phyloP scores from a whole-genome alignment of 225 moss, liverwort and hornwort species.

The Anthoceros angustus region DNA sequence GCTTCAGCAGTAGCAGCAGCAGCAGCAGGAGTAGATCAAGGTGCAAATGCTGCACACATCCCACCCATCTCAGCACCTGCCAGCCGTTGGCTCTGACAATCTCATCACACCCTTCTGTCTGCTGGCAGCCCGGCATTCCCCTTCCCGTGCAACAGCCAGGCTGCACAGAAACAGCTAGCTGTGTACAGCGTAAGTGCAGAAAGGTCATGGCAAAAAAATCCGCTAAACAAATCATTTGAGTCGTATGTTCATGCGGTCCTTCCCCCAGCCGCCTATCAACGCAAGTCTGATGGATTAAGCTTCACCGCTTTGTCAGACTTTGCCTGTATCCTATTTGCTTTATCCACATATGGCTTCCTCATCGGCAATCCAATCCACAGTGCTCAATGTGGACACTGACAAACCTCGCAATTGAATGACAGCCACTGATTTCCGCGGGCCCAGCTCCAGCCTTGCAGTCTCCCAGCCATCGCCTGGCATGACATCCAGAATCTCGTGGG shows the following conservation, averaged over 20 bases:
- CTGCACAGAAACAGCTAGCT: not conserved
- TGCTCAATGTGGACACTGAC: not conserved
- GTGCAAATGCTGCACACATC: not conserved
- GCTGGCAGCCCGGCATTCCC: not conserved
- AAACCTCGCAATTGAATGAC: not conserved
- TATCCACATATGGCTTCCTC: not conserved
- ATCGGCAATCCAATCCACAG: not conserved
- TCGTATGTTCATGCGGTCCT: conserved; percentile 4
- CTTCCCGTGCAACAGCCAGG: not conserved
- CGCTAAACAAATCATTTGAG: conserved; percentile 5
- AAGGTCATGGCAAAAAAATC: conserved; percentile 4
- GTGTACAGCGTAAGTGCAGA: conserved; percentile 2
- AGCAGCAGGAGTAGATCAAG: too few relatives aligned
- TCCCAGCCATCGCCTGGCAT: not conserved
- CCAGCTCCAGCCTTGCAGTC: not conserved
- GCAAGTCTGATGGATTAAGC: not conserved
- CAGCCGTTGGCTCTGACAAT: not conserved
- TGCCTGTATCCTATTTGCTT: not conserved
- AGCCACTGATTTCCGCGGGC: not conserved
- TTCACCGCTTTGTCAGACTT: not conserved
- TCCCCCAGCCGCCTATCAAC: not conserved
- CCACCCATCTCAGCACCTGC: not conserved
- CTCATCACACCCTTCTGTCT: not conserved
- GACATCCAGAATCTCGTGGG: too few relatives aligned
- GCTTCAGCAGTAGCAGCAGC: too few relatives aligned